Evolutionary conservation across 2,329 filamentous ascomycete species (phyloP).

Genomic region (Diaporthe amygdali): DNA sequence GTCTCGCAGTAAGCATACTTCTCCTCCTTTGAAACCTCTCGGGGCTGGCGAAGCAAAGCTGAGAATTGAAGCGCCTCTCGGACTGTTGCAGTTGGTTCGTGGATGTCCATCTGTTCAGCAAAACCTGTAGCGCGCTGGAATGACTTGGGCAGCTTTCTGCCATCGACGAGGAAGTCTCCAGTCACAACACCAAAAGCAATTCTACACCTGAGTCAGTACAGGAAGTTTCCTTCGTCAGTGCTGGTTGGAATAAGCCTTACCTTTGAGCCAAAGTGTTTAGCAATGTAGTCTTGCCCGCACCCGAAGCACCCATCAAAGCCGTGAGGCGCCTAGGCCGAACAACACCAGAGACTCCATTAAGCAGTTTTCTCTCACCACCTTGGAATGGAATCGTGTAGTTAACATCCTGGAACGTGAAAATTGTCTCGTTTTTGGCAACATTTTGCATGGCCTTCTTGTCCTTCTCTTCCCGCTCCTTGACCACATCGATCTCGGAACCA

Average conservation of each 20-base stretch:
- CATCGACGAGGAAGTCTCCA: constrained; percentile 62
- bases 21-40: constrained; percentile 59
- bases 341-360: constrained; percentile 84
- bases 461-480: constrained; percentile 8
- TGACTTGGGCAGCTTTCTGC: constrained; percentile 64
- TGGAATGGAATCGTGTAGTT: constrained; percentile 71
- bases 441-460: constrained; percentile 22
- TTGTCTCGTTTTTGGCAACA: constrained; percentile 34
- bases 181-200: constrained; percentile 61
- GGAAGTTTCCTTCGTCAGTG: too few relatives aligned
- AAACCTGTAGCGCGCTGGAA: constrained; percentile 76
- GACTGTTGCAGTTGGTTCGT: constrained; percentile 69
- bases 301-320: constrained; percentile 81
- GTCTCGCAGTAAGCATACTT: constrained; percentile 72
- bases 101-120: constrained; percentile 74
- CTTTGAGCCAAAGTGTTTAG: constrained; percentile 82
- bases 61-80: constrained; percentile 71
- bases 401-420: constrained; percentile 79
- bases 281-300: constrained; percentile 85
- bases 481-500: not conserved
- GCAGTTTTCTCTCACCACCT: constrained; percentile 67
- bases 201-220: not conserved
- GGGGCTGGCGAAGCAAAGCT: constrained; percentile 68
- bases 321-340: constrained; percentile 81
- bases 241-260: constrained; percentile 54